Base-by-base conservation (phyloP, 2,329 filamentous ascomycete species). In the Talaromyces sp. region DNA sequence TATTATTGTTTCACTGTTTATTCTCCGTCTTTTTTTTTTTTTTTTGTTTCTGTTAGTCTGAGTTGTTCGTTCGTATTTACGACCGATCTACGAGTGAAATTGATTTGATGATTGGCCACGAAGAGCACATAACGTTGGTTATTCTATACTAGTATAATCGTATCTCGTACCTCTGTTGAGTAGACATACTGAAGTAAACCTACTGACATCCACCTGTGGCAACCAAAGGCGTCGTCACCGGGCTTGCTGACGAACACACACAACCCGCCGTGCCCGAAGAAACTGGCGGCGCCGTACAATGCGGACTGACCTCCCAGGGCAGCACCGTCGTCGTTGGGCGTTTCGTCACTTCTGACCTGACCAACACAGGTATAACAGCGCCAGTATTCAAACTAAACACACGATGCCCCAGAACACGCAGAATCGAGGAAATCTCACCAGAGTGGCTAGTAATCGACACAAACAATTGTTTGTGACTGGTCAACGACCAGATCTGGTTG, bases 401-500 rank as follows among this genome's bases (percentile, higher is more conserved):
- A 9, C 77, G 70, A 68, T 83, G 81, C 0, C 77, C 77, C 4
- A 79, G 42, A 13, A 77, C 73, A 0, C 72, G 61, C 63, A 87
- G 68, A 39, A 86, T 69, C 55, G 81, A 82, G 0, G 75, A 75
- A 64, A 86, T 85, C 55, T 82, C 81, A 0, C 84, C 84, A 0
- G 82, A 85, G 67, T 88, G 85, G 28, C 78, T 79, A 0, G 84
- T 86, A 19, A 87, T 73, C 3, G 79, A 82, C 13, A 87, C 72
- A 58, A 81, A 82, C 0, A 77, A 75, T 5, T 15, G n/a, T 22
- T 44, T 58, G 10, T 59, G 25, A 3, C 13, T 1, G 1, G 39
- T 70, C 17, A 15, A 59, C 60, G 5, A 58, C 49, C 49, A 53
- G 17, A 53, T 53, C 49, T 53, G 49, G 28, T 53, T 30, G 15